A percentile compares a stretch with the other conserved stretches of the same genome.
Evolutionary conservation across 345 rosid genomes (phyloP).

Genomic region (Rhodomyrtus tomentosa): DNA sequence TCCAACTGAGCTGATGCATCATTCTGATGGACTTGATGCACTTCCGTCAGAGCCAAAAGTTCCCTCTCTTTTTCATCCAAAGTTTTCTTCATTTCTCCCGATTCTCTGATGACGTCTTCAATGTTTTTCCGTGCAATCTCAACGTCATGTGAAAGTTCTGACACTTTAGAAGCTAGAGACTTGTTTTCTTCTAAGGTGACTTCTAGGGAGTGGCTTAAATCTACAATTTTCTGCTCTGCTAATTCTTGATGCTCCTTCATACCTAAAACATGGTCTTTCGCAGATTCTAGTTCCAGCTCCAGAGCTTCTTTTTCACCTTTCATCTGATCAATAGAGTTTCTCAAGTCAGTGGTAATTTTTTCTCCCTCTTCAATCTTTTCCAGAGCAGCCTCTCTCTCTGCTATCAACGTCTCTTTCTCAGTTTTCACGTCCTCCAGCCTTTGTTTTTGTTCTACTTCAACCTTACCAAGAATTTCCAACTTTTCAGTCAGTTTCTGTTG

Average conservation of each 20-base stretch:
- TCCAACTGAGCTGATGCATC: constrained; percentile 34
- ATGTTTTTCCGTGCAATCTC: constrained; percentile 28
- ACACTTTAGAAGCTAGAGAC: constrained; percentile 35
- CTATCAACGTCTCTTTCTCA: constrained; percentile 12
- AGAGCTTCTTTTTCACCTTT: constrained; percentile 26
- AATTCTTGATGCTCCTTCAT: constrained; percentile 53
- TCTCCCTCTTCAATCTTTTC: constrained; percentile 19
- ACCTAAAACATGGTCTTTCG: constrained; percentile 24
- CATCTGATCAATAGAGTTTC: constrained; percentile 33
- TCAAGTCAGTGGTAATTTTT: constrained; percentile 8
- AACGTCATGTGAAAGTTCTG: constrained; percentile 40
- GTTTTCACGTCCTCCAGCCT: constrained; percentile 7
- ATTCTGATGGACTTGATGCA: constrained; percentile 35
- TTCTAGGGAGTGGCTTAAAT: constrained; percentile 22
- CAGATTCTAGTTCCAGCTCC: constrained; percentile 27
- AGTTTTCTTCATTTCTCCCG: constrained; percentile 32
- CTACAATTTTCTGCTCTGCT: constrained; percentile 33
- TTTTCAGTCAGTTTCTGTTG: constrained; percentile 17
- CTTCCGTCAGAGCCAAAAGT: constrained; percentile 29
- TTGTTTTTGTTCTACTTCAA: constrained; percentile 8
- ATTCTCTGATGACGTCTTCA: constrained; percentile 29
- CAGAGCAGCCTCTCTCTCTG: constrained; percentile 7
- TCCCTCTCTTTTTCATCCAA: constrained; percentile 45
- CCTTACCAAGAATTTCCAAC: constrained; percentile 8
- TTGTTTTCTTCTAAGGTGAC: constrained; percentile 40